Base-by-base conservation (phyloP, 352 stramenopile genomes). In the Globisporangium rhizosaccharum region DNA sequence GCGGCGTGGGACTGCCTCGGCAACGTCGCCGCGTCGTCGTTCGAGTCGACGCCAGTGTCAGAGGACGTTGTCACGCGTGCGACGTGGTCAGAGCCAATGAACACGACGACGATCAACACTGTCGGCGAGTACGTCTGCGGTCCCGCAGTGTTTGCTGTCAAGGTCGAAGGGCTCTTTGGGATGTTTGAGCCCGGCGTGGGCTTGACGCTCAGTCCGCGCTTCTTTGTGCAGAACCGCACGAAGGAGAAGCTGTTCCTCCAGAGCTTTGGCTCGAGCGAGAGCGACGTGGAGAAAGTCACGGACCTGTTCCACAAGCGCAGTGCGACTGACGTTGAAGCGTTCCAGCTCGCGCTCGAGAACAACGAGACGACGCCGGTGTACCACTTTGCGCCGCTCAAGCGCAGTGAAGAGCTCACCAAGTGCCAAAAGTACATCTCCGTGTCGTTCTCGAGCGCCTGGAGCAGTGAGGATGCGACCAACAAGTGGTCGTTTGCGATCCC, bases 91-190 rank as follows among this genome's bases (percentile, higher is more conserved):
- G 82, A 93, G 56, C 76, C 80, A 1, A 82, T 93, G 64, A 95
- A 95, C 61, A 87, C 79, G 47, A 88, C 85, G 11, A 85, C 85
- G 0, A 83, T 95, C n/a, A 92, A 93, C 51, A 95, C 85, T 9
- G 79, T 85, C 39, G 85, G 85, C 45, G 85, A 95, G 62, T 71
- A 80, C 4, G 77, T 83, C 18, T 90, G 80, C 41, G 81, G 85
- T 0, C 69, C 79, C 20, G 87, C 78, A 39, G 80, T 95, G 28
- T 87, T 93, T 50, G 76, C 75, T 9, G 73, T 95, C 47, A 88
- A 93, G 62, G 82, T 95, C 48, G 79, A 90, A 64, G 85, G 83
- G 56, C 59, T 95, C 20, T 90, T 92, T 42, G 85, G 85, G 11
- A 65, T 88, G 18, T 95, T 93, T 49, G 83, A 90, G 44, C 75